Base-by-base conservation (phyloP, 352 stramenopile genomes). In the Globisporangium solare region DNA sequence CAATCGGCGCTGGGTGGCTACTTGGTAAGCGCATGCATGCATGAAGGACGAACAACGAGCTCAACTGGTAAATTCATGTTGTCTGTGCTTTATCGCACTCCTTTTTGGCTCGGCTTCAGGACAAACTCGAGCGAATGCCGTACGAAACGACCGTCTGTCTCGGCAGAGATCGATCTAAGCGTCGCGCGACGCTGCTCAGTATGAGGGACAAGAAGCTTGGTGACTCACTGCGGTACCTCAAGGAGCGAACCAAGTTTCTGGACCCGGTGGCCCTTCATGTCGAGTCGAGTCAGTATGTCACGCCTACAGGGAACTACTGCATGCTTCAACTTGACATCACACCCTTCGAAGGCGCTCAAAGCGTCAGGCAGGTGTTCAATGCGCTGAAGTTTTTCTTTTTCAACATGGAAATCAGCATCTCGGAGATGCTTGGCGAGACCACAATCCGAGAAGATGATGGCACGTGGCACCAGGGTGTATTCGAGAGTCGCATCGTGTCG, bases 391-490 rank as follows among this genome's bases (percentile, higher is more conserved):
- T 77, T 40, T 83, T 74, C 64, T 75, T 78, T 20, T 55, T 61
- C n/a, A n/a, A n/a, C n/a, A n/a, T n/a, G n/a, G n/a, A n/a, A n/a
- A n/a, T n/a, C n/a, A n/a, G n/a, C n/a, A 73, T 83, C 57, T 79
- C 74, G 0, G 71, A 87, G 45, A 70, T 70, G 46, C 56, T 83
- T 6, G 74, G 74, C 6, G 61, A 83, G 42, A 81, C 83, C 27
- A 83, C 74, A 6, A 67, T 84, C 31, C 68, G 71, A 3, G 74
- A 84, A 56, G 76, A 84, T 40, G 72, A 88, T 54, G 73, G 74
- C 48, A 69, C 56, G 10, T 56, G 64, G 31, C 15, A 39, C 2
- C 37, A 48, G 14, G 32, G 32, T 8, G 15, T 54, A 8, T 40
- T 17, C 2, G 24, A 60, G 15, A 49, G 27, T 20, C 54, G 54